These are phyloP conservation scores for Boletus huronensis DNA, from an alignment of 768 basidiomycete genomes.

Conservation along the genomic window DNA sequence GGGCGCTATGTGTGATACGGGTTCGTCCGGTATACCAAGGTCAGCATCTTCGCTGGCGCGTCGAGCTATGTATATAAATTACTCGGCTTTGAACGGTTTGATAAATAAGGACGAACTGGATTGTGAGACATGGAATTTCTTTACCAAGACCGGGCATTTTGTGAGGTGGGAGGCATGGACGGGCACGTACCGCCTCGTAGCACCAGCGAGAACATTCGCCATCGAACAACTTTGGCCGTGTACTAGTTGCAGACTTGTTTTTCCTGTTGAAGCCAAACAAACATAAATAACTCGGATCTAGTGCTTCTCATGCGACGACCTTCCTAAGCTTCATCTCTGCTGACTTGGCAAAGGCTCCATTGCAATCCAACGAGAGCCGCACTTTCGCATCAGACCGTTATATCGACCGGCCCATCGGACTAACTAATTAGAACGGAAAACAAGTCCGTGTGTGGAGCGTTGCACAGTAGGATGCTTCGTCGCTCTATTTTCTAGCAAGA, in stretches of 20 bases:
- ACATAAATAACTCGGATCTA: slow-evolving; percentile 3
- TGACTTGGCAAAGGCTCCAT: not conserved
- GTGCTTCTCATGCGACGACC: not conserved
- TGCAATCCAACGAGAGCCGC: not conserved
- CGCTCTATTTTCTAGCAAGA: not conserved
- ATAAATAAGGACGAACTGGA: slow-evolving; percentile 19
- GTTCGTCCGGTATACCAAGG: slow-evolving; percentile 8
- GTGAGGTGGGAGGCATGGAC: not conserved
- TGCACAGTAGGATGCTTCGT: not conserved
- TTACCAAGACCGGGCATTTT: slow-evolving; percentile 4
- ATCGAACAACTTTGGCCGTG: slow-evolving; percentile 4
- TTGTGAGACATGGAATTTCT: slow-evolving; percentile 19
- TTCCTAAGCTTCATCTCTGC: not conserved
- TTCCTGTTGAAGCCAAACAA: slow-evolving; percentile 5
- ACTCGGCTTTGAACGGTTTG: not conserved
- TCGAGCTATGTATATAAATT: slow-evolving; percentile 15
- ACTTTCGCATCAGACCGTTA: not conserved
- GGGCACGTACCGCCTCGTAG: slow-evolving; percentile 11
- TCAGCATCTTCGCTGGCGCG: slow-evolving; percentile 6
- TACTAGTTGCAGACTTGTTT: not conserved
- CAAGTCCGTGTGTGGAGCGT: not conserved
- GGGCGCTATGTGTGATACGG: not conserved
- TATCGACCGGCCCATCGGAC: not conserved
- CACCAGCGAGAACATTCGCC: slow-evolving; percentile 12
- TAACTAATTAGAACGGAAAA: not conserved